A percentile compares a stretch with the other conserved stretches of the same genome.
Conservation (phyloP, 768 basidiomycete genomes). For the Termitomyces sp. region DNA sequence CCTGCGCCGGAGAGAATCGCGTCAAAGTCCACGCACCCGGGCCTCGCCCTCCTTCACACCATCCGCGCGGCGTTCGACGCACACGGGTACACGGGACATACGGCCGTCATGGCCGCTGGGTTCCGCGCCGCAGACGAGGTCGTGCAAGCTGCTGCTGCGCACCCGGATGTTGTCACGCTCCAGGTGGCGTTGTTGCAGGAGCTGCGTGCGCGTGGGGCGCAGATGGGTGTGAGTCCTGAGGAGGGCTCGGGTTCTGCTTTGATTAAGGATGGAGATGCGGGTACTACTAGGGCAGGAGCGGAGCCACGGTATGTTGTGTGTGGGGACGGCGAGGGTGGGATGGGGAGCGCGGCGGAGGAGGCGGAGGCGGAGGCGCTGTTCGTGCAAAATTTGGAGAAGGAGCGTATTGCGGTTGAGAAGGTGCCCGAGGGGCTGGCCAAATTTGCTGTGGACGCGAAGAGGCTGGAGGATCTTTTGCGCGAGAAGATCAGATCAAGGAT, state of each 20-base stretch:
- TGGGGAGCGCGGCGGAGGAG: neutral
- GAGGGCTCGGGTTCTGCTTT: neutral
- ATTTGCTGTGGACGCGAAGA: constrained; percentile 26
- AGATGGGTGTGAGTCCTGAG: too few species aligned
- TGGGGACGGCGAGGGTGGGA: neutral
- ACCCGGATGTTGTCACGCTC: constrained; percentile 26
- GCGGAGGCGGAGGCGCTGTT: constrained; percentile 11
- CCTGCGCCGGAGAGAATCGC: too few species aligned
- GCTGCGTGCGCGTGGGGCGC: constrained; percentile 8
- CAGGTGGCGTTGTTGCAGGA: constrained; percentile 26
- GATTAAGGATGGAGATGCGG: neutral
- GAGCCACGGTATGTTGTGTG: neutral
- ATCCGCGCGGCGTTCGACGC: constrained; percentile 21
- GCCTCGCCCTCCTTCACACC: constrained; percentile 22
- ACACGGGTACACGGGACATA: constrained; percentile 20
- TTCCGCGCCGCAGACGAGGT: constrained; percentile 27
- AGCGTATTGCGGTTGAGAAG: constrained; percentile 26
- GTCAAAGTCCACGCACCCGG: constrained; percentile 27
- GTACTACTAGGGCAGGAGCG: neutral
- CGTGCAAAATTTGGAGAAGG: constrained; percentile 16
- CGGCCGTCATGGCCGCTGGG: constrained; percentile 30
- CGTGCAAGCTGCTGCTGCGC: constrained; percentile 22
- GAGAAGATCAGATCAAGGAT: constrained; percentile 4
- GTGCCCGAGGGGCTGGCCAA: constrained; percentile 30
- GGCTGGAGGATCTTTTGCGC: constrained; percentile 20